These are phyloP conservation scores for Ceratocystis huliohia DNA, from an alignment of 2,329 filamentous ascomycete species.

Conservation along the genomic window DNA sequence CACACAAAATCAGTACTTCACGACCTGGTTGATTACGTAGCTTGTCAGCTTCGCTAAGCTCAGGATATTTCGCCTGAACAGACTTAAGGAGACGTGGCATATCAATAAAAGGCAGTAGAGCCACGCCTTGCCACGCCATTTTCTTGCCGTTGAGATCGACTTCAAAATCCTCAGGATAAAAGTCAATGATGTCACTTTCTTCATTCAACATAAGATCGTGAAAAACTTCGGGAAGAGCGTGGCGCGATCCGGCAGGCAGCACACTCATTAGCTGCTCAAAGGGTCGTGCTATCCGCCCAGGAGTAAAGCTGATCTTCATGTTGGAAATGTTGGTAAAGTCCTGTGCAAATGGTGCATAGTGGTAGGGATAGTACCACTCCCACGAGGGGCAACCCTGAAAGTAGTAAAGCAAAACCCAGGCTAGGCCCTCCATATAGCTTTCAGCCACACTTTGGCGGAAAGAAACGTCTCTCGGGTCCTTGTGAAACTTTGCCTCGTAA, in stretches of 20 bases:
- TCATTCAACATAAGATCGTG: constrained; percentile 79
- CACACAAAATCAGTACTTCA: constrained; percentile 74
- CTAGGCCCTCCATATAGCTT: constrained; percentile 86
- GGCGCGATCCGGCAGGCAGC: constrained; percentile 80
- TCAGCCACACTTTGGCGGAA: constrained; percentile 82
- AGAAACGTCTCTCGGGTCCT: constrained; percentile 63
- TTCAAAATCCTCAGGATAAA: constrained; percentile 89
- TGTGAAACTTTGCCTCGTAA: constrained; percentile 92
- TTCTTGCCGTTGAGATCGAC: constrained; percentile 96
- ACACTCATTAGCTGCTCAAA: constrained; percentile 99
- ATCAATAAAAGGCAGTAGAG: constrained; percentile 89
- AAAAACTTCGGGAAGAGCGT: constrained; percentile 79
- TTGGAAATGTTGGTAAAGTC: constrained; percentile 78
- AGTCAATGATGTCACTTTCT: constrained; percentile 88
- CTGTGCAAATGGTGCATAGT: constrained; percentile 93
- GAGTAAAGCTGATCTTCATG: constrained; percentile 68
- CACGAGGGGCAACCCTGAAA: constrained; percentile 97
- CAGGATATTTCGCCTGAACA: constrained; percentile 69
- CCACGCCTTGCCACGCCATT: constrained; percentile 94
- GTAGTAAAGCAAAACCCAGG: constrained; percentile 93
- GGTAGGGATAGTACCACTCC: constrained; percentile 99
- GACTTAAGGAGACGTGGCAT: constrained; percentile 72
- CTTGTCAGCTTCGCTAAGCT: constrained; percentile 63
- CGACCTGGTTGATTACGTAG: constrained; percentile 67
- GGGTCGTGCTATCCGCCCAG: constrained; percentile 73